phyloP scores from a whole-genome alignment of 768 basidiomycete species.

The Pleurotus platypus region DNA sequence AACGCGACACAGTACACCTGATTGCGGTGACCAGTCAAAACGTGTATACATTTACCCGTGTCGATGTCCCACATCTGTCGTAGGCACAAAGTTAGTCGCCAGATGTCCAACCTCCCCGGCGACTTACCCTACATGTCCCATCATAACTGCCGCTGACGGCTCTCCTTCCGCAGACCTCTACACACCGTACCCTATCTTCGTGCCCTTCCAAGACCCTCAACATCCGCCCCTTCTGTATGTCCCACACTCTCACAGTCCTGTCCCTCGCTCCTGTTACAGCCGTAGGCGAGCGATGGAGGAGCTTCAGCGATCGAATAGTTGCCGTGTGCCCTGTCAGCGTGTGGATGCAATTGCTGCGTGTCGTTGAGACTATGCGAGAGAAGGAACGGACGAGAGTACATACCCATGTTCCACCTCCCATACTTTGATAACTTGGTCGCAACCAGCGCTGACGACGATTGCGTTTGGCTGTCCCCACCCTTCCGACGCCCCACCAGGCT shows the following conservation, averaged over 20 bases:
- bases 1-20: constrained; percentile 92
- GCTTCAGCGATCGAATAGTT: constrained; percentile 88
- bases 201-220: constrained; percentile 75
- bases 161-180: constrained; percentile 81
- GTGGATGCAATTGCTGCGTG: constrained; percentile 62
- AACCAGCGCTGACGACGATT: constrained; percentile 87
- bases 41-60: constrained; percentile 81
- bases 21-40: constrained; percentile 79
- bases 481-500: constrained; percentile 61
- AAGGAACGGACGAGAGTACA: constrained; percentile 16
- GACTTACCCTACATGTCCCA: constrained; percentile 69
- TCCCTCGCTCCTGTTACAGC: constrained; percentile 92
- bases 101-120: neutral
- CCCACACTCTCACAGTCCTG: constrained; percentile 85
- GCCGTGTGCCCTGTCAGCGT: constrained; percentile 81
- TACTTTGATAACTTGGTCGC: constrained; percentile 87
- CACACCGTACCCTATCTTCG: constrained; percentile 74
- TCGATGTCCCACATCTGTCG: constrained; percentile 85
- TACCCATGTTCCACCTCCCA: constrained; percentile 91
- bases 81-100: neutral
- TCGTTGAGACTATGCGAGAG: neutral
- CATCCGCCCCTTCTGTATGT: constrained; percentile 75
- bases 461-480: constrained; percentile 90
- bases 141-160: constrained; percentile 96
- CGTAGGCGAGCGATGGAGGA: constrained; percentile 81